A percentile compares a stretch with the other conserved stretches of the same genome.
phyloP scores from a whole-genome alignment of 2,329 filamentous ascomycete species.

The Botrytis porri region DNA sequence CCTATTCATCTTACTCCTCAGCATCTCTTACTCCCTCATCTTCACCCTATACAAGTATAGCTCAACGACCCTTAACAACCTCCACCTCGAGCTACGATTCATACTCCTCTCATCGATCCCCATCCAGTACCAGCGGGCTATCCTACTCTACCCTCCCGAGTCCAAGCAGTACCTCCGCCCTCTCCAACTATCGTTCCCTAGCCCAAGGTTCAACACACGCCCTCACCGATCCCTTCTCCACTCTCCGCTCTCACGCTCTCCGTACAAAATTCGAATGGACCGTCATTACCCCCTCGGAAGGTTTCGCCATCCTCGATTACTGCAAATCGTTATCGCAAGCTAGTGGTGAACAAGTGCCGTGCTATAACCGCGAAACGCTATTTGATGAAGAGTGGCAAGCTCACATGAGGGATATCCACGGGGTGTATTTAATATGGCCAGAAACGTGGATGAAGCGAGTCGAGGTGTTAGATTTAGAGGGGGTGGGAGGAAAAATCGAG shows the following conservation, averaged over 20 bases:
- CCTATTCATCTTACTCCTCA: neutral
- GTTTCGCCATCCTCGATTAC: slow-evolving; percentile 32
- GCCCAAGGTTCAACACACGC: neutral
- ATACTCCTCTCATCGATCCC: slow-evolving; percentile 23
- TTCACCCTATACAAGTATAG: slow-evolving; percentile 3
- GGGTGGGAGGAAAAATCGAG: slow-evolving; percentile 34
- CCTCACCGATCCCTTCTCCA: slow-evolving; percentile 28
- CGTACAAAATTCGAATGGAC: slow-evolving; percentile 35
- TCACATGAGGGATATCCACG: slow-evolving; percentile 37
- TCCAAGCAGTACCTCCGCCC: slow-evolving; percentile 6
- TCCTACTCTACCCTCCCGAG: slow-evolving; percentile 26
- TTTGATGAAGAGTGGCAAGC: slow-evolving; percentile 37
- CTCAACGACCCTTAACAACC: slow-evolving; percentile 24
- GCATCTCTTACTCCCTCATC: neutral
- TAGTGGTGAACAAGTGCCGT: slow-evolving; percentile 24
- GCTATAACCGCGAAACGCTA: slow-evolving; percentile 36
- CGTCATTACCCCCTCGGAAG: slow-evolving; percentile 32
- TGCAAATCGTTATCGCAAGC: slow-evolving; percentile 30
- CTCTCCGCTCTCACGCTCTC: slow-evolving; percentile 32
- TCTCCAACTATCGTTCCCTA: slow-evolving; percentile 2
- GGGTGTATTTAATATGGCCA: slow-evolving; percentile 35
- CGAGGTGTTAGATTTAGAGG: slow-evolving; percentile 35
- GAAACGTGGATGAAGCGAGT: slow-evolving; percentile 37
- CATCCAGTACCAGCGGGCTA: slow-evolving; percentile 20
- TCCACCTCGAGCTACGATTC: slow-evolving; percentile 18